These are phyloP conservation scores for Xylariaceae sp. DNA, from an alignment of 2,329 filamentous ascomycete species.

Conservation along the genomic window DNA sequence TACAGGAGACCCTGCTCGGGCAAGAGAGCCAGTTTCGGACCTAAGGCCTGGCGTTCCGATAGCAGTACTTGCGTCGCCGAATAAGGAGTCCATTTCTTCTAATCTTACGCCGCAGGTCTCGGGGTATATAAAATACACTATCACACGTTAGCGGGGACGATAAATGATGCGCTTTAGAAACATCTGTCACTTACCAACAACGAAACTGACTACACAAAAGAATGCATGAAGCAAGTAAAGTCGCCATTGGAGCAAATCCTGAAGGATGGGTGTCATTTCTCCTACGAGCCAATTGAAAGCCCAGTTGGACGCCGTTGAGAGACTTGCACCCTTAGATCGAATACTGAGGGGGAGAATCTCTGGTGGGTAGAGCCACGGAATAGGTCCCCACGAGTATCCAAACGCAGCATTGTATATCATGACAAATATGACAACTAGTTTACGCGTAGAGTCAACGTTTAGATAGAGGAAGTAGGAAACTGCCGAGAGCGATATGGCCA, in stretches of 20 bases:
- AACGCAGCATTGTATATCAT: constrained; percentile 99
- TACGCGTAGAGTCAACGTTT: constrained; percentile 71
- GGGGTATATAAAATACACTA: constrained; percentile 96
- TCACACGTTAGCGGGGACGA: constrained; percentile 17
- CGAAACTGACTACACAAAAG: constrained; percentile 91
- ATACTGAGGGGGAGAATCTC: constrained; percentile 96
- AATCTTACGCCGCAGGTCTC: constrained; percentile 93
- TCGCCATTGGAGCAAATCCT: constrained; percentile 88
- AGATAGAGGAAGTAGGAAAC: constrained; percentile 97
- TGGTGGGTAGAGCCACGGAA: constrained; percentile 97
- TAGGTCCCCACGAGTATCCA: constrained; percentile 90
- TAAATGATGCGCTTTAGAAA: neutral
- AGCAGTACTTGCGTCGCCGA: constrained; percentile 84
- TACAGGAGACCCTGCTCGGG: constrained; percentile 71
- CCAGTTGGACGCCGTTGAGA: constrained; percentile 97
- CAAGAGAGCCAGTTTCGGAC: constrained; percentile 72
- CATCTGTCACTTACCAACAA: constrained; percentile 67
- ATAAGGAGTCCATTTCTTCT: constrained; percentile 93
- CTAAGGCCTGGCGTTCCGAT: constrained; percentile 71
- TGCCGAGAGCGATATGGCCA: constrained; percentile 78
- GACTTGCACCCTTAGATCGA: constrained; percentile 89
- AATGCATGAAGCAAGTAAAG: constrained; percentile 94
- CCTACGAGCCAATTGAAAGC: constrained; percentile 97
- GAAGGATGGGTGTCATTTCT: constrained; percentile 87
- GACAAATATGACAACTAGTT: constrained; percentile 84